These are phyloP conservation scores for Castanea sativa DNA, from an alignment of 306 rosid species.

Conservation along the genomic window DNA sequence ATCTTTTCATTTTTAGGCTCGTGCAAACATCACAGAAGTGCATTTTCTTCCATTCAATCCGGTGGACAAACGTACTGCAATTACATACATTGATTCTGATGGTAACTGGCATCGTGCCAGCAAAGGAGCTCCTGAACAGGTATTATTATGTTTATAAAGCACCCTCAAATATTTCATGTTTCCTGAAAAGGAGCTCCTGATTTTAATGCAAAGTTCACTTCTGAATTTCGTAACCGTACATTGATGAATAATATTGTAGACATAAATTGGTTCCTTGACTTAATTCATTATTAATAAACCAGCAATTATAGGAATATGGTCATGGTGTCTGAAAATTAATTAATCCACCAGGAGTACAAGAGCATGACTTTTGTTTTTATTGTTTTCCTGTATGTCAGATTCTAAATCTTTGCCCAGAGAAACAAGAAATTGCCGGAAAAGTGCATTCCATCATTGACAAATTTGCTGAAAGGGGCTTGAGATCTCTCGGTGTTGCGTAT, in stretches of 20 bases:
- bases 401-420: slow-evolving; percentile 65
- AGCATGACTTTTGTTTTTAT: slow-evolving; percentile 23
- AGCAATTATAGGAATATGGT: background rate
- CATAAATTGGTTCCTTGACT: background rate
- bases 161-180: slow-evolving; percentile 1
- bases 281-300: background rate
- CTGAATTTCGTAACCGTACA: background rate
- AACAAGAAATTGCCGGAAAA: slow-evolving; percentile 53
- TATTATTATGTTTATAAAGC: slow-evolving; percentile 20
- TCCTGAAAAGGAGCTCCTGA: background rate
- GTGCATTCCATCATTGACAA: slow-evolving; percentile 79
- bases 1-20: slow-evolving; percentile 50
- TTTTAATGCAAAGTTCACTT: background rate
- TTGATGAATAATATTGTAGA: background rate
- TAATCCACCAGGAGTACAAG: slow-evolving; percentile 11
- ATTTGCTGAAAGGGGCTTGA: slow-evolving; percentile 86
- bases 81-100: slow-evolving; percentile 63
- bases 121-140: slow-evolving; percentile 98
- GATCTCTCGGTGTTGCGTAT: slow-evolving; percentile 78
- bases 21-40: slow-evolving; percentile 68
- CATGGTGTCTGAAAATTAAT: background rate
- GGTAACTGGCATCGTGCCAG: slow-evolving; percentile 74
- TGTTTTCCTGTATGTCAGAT: slow-evolving; percentile 46
- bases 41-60: slow-evolving; percentile 94
- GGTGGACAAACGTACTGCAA: slow-evolving; percentile 86